A percentile compares a stretch with the other conserved stretches of the same genome.
Conservation (phyloP, 352 stramenopile genomes). For the Pythium dissimile region DNA sequence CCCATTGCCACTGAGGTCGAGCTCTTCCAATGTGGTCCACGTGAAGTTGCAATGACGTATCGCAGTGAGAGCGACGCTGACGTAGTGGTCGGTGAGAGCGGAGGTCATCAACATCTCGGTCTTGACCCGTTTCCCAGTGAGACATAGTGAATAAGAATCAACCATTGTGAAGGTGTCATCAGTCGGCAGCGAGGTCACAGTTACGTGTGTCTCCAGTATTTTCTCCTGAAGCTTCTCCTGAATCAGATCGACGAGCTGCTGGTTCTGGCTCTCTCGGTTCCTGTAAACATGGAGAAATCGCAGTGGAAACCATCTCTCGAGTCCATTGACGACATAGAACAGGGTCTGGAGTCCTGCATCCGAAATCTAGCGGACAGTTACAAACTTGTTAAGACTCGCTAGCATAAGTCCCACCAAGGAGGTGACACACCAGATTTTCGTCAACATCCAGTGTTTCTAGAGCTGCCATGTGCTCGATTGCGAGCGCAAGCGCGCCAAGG, state of each 20-base stretch:
- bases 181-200: neutral
- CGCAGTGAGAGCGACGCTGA: constrained; percentile 25
- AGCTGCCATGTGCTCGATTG: constrained; percentile 30
- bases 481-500: constrained; percentile 40
- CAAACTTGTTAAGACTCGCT: neutral
- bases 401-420: neutral
- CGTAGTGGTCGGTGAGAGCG: constrained; percentile 29
- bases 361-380: constrained; percentile 28
- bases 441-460: constrained; percentile 48
- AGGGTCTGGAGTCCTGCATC: constrained; percentile 29
- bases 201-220: constrained; percentile 35
- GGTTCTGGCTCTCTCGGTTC: constrained; percentile 13
- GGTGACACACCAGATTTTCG: constrained; percentile 47
- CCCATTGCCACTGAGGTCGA: constrained; percentile 56
- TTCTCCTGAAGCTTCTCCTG: constrained; percentile 42
- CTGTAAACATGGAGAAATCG: constrained; percentile 33
- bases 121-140: constrained; percentile 28
- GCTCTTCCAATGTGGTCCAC: constrained; percentile 30
- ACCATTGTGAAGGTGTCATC: too few species aligned
- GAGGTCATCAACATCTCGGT: constrained; percentile 25
- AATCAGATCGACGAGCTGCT: constrained; percentile 15
- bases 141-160: too few species aligned
- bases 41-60: constrained; percentile 15
- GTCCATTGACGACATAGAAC: constrained; percentile 33
- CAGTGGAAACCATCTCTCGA: constrained; percentile 28